These are phyloP conservation scores for Fusarium ambrosium DNA, from an alignment of 2,329 filamentous ascomycete species.

Conservation along the genomic window DNA sequence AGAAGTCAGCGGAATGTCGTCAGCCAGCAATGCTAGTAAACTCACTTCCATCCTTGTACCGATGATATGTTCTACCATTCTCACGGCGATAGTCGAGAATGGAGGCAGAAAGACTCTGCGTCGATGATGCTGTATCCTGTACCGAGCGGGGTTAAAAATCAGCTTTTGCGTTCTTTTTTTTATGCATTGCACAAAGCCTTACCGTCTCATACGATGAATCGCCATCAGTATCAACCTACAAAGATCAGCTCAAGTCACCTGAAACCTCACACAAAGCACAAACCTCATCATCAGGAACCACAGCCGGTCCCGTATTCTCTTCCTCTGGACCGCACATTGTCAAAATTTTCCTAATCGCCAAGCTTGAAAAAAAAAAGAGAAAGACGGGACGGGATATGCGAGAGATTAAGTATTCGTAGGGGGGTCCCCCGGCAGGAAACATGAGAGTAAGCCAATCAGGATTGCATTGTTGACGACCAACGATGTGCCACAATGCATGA, in stretches of 20 bases:
- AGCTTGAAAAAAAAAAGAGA: background rate
- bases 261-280: background rate
- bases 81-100: conserved; percentile 11
- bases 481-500: conserved; percentile 2
- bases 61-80: conserved; percentile 25
- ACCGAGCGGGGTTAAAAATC: background rate
- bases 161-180: background rate
- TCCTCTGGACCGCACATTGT: background rate
- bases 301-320: background rate
- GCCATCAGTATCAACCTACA: background rate
- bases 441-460: background rate
- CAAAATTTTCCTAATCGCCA: background rate
- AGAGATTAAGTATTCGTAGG: background rate
- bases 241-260: background rate
- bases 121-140: conserved; percentile 18
- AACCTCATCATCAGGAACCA: conserved; percentile 6
- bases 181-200: background rate
- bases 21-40: no score
- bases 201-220: conserved; percentile 5
- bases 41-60: conserved; percentile 23
- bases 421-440: background rate
- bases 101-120: conserved; percentile 11
- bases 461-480: background rate
- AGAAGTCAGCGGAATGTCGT: background rate
- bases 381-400: background rate